phyloP scores from a whole-genome alignment of 169 alveolate genomes.

The Amoebophrya sp. region DNA sequence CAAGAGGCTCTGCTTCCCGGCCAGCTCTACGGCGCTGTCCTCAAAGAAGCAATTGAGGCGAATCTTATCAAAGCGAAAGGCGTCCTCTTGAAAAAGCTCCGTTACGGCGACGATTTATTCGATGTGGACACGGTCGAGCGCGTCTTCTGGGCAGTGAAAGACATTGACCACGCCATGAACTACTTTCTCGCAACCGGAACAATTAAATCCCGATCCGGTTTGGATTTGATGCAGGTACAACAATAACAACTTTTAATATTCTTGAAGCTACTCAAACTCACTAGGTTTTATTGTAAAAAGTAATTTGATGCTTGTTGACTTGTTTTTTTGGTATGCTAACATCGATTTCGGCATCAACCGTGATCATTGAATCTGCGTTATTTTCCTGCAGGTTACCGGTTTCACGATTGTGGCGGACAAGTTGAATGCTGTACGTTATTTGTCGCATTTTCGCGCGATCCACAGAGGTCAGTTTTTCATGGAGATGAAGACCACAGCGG shows the following conservation, averaged over 20 bases:
- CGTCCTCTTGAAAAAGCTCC: constrained; percentile 43
- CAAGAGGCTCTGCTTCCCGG: constrained; percentile 66
- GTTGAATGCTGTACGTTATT: constrained; percentile 89
- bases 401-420: constrained; percentile 96
- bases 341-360: no score
- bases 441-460: constrained; percentile 95
- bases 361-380: no score
- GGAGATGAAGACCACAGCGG: constrained; percentile 89
- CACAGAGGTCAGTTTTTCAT: constrained; percentile 98
- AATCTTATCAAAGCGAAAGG: constrained; percentile 48
- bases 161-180: constrained; percentile 64
- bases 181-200: constrained; percentile 92
- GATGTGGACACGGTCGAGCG: not conserved
- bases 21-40: constrained; percentile 59
- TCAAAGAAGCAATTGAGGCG: constrained; percentile 60
- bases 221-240: constrained; percentile 29
- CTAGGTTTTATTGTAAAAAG: no score
- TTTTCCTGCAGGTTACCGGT: constrained; percentile 95
- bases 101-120: not conserved
- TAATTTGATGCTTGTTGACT: no score
- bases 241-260: no score
- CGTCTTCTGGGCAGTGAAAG: constrained; percentile 25
- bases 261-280: no score
- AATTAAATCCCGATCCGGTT: constrained; percentile 50
- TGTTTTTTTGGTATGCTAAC: no score